Evolutionary conservation across 2,329 filamentous ascomycete species (phyloP).

Genomic region (Aureobasidium sp.): DNA sequence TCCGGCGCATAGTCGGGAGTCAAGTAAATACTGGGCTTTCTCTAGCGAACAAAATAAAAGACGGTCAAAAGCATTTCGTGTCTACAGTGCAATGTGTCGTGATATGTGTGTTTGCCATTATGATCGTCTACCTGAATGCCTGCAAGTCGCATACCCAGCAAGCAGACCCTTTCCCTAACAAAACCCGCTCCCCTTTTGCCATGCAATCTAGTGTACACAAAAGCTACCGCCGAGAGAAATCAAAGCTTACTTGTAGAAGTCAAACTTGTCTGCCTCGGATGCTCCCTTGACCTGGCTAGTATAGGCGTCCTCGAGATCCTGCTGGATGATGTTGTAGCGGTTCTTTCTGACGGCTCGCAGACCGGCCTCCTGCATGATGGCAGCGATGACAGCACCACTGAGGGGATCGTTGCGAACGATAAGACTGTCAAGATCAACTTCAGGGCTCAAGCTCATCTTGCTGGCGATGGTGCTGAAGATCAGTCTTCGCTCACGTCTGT

Average conservation of each 20-base stretch:
- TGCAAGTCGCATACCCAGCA: conserved; percentile 1
- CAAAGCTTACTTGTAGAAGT: conserved; percentile 70
- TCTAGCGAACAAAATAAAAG: conserved; percentile 12
- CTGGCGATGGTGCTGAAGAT: conserved; percentile 96
- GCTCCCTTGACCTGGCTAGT: conserved; percentile 89
- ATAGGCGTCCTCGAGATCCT: conserved; percentile 93
- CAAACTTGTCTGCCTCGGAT: conserved; percentile 65
- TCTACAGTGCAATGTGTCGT: neutral
- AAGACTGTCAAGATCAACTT: conserved; percentile 90
- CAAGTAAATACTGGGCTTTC: neutral
- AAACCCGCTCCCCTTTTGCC: neutral
- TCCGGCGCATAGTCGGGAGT: neutral
- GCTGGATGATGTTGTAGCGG: conserved; percentile 97
- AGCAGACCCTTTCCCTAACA: neutral
- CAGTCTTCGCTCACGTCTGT: conserved; percentile 86
- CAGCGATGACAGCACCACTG: conserved; percentile 90
- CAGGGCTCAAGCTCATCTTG: conserved; percentile 95
- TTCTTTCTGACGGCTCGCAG: conserved; percentile 93
- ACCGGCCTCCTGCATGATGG: conserved; percentile 98
- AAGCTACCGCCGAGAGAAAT: neutral
- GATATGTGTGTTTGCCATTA: conserved; percentile 12
- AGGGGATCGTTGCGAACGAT: conserved; percentile 96
- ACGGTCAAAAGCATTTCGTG: conserved; percentile 1
- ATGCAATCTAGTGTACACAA: conserved; percentile 4
- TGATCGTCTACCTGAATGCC: conserved; percentile 8